Evolutionary conservation across 805 yeast species (phyloP), one percentile per base, ranked within the genome.

Genomic region (Hagleromyces aurorensis): DNA sequence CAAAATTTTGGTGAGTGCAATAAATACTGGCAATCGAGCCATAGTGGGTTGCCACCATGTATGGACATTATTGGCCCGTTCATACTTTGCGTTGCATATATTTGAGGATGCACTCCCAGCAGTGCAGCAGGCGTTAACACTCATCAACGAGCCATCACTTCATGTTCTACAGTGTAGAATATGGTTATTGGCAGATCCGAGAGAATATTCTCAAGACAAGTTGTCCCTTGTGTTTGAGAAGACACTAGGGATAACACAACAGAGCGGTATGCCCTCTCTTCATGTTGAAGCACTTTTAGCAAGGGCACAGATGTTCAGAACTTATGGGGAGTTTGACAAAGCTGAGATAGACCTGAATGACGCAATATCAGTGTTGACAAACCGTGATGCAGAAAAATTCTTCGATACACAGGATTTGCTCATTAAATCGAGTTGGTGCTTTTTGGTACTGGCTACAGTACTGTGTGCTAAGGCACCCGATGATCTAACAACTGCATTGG

Each of bases 101-200:
- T 48, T 40, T 22, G 50, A 43, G 19, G 48, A 44, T 26, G 43
- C 55, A 16, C 29, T 43, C 29, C 43, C 41, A 23, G 44, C 48
- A 6, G 40, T 45, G 13, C 27, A 30, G n/a, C n/a, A n/a, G 14
- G 10, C 23, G 15, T 16, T 13, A 13, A 12, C 9, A n/a, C 19
- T 13, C 19, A 13, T 16, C 7, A 20, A 14, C 14, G 21, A 33
- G 13, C 21, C 25, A n/a, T 25, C 30, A 14, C 17, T 43, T 11
- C 35, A 27, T 14, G 27, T 43, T 10, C 23, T 46, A 21, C 35
- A 32, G n/a, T 46, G 48, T 22, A 29, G 49, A 19, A 38, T 46
- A 14, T 24, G 40, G 19, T 18, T 46, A 20, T 19, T 38, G 23
- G 39, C 38, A 10, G 44, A 40, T 13, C 14, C 18, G 6, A 30